Evolutionary conservation across 1,139 yeast species (phyloP), one percentile per base, ranked within the genome.

Genomic region (Yamadazyma aaseri): DNA sequence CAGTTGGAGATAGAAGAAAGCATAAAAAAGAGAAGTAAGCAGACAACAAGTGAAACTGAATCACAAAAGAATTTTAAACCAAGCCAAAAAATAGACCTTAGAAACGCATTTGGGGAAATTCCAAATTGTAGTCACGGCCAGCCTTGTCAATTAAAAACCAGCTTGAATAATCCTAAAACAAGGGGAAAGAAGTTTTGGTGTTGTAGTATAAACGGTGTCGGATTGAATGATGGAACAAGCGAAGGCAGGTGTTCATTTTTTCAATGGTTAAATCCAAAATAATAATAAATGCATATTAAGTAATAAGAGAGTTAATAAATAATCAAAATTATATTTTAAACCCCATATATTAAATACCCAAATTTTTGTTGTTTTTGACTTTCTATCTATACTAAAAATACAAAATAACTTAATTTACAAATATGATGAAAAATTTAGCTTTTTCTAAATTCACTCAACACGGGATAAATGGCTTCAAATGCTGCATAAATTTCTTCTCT

Each of bases 401-500:
- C 44, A 40, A 26, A 26, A 28, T 23, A 26, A 24, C 27, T 20
- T 33, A 36, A 35, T 22, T 30, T 34, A 34, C 33, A 35, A 17
- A 15, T 8, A 17, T 9, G 14, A 18, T 16, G 26, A 15, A 6
- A 11, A 6, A 17, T 9, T 64, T 57, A 81, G 41, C 81, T 79
- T 66, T 92, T 92, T 60, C 97, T 81, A 72, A 92, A 92, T 74
- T 92, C 98, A 69, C 95, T 87, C 75, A 92, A 75, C 63, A 92
- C 98, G 34, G 98, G 98, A 63, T 92, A 92, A 40, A 92, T 92
- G 45, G 97, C 95, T 61, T 92, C 98, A 60, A 92, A 92, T 5
- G 98, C 98, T 49, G 90, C 96, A 60, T 92, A 92, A 48, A 92
- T 92, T 62, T 92, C 99, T 60, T 92, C 98, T 63, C 99, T 85